Percentiles rank a stretch among this genome's conserved stretches.
Evolutionary conservation across 345 rosid species (phyloP).

Genomic region (Brassica nigra): DNA sequence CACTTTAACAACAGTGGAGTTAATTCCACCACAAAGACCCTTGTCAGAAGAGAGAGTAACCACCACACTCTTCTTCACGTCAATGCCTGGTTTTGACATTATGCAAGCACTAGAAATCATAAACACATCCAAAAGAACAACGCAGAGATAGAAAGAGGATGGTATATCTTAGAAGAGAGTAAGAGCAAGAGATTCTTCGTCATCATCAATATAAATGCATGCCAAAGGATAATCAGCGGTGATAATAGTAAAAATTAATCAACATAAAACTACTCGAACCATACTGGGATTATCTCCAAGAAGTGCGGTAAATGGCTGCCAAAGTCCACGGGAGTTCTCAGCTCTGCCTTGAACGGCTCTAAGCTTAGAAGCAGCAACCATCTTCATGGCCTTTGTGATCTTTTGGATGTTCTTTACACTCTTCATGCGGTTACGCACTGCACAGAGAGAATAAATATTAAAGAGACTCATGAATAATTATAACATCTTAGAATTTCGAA

Average conservation of each 20-base stretch:
- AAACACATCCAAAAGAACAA: conserved; percentile 9
- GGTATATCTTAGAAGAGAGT: not conserved
- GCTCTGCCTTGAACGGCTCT: conserved; percentile 79
- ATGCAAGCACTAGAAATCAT: conserved; percentile 12
- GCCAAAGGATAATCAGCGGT: not conserved
- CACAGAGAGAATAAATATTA: conserved; percentile 30
- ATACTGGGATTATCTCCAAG: conserved; percentile 51
- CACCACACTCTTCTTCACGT: conserved; percentile 92
- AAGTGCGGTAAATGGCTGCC: conserved; percentile 79
- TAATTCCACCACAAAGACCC: conserved; percentile 99
- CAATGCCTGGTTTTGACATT: conserved; percentile 58
- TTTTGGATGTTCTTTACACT: conserved; percentile 97
- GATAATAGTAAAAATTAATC: not conserved
- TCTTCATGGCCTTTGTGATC: conserved; percentile 99
- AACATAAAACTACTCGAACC: not conserved
- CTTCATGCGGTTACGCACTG: conserved; percentile 98
- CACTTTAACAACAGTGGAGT: conserved; percentile 83
- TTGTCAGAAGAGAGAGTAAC: conserved; percentile 92
- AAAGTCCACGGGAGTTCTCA: conserved; percentile 96
- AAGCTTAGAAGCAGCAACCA: conserved; percentile 99
- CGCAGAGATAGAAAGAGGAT: conserved; percentile 2
- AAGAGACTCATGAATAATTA: not conserved
- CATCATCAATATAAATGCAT: conserved; percentile 14
- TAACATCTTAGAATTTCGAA: not conserved
- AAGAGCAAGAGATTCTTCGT: conserved; percentile 2